phyloP scores from a whole-genome alignment of 163 green algal genomes.

The Coccomyxa subellipsoidea region DNA sequence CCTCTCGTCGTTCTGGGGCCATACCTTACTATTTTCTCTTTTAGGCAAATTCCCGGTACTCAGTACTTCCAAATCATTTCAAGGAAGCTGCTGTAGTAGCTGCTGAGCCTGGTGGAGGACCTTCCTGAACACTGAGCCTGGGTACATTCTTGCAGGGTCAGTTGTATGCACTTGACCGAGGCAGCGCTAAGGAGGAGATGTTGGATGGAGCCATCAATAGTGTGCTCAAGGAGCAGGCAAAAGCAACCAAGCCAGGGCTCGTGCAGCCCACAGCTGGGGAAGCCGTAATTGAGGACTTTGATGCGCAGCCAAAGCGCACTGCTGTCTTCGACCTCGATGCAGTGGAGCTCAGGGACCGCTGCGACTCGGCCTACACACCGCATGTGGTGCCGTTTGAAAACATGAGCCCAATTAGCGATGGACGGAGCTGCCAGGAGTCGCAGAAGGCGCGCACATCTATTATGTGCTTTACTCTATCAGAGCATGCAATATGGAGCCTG shows the following conservation, averaged over 20 bases:
- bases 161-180: neutral
- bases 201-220: neutral
- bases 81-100: neutral
- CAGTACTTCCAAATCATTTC: neutral
- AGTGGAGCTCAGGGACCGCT: neutral
- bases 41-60: too few relatives aligned
- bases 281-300: neutral
- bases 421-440: neutral
- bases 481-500: too few relatives aligned
- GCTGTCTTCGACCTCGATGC: neutral
- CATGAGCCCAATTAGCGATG: neutral
- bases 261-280: neutral
- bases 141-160: neutral
- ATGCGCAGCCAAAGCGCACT: neutral
- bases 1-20: too few relatives aligned
- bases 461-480: too few relatives aligned
- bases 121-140: too few relatives aligned
- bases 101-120: too few relatives aligned
- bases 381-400: neutral
- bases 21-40: too few relatives aligned
- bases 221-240: neutral
- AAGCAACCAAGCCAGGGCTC: neutral
- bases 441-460: neutral
- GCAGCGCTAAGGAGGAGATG: neutral
- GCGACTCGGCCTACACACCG: neutral